Evolutionary conservation across 2,329 filamentous ascomycete genomes (phyloP), one percentile per base, ranked within the genome.

Genomic region (Incumbomyces lentus): DNA sequence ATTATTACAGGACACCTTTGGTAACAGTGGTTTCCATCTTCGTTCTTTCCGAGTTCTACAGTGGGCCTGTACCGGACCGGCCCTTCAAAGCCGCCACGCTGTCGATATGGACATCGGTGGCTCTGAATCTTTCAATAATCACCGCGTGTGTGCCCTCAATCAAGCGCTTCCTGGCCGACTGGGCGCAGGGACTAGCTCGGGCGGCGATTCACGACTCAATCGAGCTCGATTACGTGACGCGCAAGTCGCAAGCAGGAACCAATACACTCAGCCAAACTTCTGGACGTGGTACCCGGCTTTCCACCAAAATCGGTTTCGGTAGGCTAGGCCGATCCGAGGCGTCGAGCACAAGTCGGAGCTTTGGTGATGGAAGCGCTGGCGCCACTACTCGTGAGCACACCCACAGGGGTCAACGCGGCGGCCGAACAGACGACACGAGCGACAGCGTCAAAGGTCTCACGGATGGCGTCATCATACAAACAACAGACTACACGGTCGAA

Each of bases 111-210:
- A 48, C 49, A 3, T 50, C 52, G 19, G 51, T 51, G 30, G 47
- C 51, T 13, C 33, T 59, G 17, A 51, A 51, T 41, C 35, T 52
- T n/a, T 55, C 55, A 14, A 54, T 60, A 48, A 49, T 60, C 30
- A 55, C 58, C 2, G 50, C 58, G 11, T 59, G 57, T 40, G 55
- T 60, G 22, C 58, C 58, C 6, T 51, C 48, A 3, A 49, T 55
- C 43, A 55, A 55, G 22, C 56, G 52, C 7, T 53, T 59, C 37
- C 49, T 60, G 12, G 51, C 55, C 35, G 54, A 55, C 40, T 52
- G 55, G 39, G 52, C 49, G 8, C 17, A 10, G 11, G 35, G 35
- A 37, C 35, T 37, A 37, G 11, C 35, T 18, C 22, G 17, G 18
- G 38, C 16, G 17, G 39, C 17, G 11, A 30, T 18, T 17, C 19